phyloP scores from a whole-genome alignment of 345 rosid species.

The Populus deltoides region DNA sequence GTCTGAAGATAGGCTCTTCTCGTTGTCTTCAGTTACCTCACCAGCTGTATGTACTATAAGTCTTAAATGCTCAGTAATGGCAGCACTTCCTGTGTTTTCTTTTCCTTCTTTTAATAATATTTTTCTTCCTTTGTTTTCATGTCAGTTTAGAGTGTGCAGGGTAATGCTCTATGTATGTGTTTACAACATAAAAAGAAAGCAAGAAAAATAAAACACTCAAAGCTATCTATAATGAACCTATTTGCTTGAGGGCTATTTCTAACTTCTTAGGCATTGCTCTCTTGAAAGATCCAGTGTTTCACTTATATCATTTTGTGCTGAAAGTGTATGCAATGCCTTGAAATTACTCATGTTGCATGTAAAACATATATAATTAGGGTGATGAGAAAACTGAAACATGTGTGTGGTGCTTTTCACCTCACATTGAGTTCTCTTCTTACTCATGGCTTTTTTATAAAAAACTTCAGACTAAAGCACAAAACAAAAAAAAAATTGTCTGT shows the following conservation, averaged over 20 bases:
- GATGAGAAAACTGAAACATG: not conserved
- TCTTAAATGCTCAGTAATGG: not conserved
- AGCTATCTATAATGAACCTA: not conserved
- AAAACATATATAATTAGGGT: not conserved
- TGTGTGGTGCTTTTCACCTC: not conserved
- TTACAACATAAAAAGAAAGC: not conserved
- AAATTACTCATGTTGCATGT: not conserved
- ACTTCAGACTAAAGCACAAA: not conserved
- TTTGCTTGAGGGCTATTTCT: not conserved
- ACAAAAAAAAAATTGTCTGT: not conserved
- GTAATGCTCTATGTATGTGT: not conserved
- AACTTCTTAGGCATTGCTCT: not conserved
- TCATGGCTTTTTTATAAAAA: not conserved
- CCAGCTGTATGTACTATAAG: slow-evolving; percentile 64
- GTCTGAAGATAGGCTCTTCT: slow-evolving; percentile 93
- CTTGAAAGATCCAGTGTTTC: not conserved
- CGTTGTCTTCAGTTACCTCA: slow-evolving; percentile 88
- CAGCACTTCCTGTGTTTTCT: not conserved
- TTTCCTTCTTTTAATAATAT: not conserved
- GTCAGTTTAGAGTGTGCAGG: not conserved
- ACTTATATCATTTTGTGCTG: not conserved
- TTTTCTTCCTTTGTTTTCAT: not conserved
- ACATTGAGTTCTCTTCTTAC: not conserved
- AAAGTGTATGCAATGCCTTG: not conserved
- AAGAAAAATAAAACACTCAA: not conserved